Conservation (phyloP, 2,329 filamentous ascomycete species). For the Aspergillus calidoustus region DNA sequence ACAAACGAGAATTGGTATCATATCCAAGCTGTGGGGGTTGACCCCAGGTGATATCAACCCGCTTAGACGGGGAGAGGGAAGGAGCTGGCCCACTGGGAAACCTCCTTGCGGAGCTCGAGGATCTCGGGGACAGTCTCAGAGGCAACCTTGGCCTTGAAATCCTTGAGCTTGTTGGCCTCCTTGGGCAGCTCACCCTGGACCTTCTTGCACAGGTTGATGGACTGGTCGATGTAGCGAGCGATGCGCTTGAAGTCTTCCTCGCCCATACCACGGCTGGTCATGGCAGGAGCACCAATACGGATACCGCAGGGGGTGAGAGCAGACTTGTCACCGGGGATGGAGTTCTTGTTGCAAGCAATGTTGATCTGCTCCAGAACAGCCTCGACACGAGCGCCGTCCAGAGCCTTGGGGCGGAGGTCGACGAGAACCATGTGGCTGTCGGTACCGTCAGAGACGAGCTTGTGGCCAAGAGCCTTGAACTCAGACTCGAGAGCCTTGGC, state of each 20-base stretch:
- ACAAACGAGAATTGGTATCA: constrained; percentile 27
- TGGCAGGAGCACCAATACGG: constrained; percentile 94
- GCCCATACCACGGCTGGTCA: constrained; percentile 94
- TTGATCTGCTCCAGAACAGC: constrained; percentile 96
- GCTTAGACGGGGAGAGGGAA: constrained; percentile 80
- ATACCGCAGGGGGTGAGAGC: constrained; percentile 93
- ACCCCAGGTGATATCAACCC: constrained; percentile 9
- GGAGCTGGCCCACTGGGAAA: constrained; percentile 79
- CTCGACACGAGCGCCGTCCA: constrained; percentile 93
- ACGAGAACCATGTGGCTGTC: constrained; percentile 96
- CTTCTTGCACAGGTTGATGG: constrained; percentile 88
- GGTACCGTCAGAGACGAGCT: constrained; percentile 89
- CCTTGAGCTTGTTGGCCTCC: constrained; percentile 99
- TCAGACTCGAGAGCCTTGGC: constrained; percentile 84
- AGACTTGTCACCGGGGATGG: constrained; percentile 95
- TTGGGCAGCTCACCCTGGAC: constrained; percentile 85
- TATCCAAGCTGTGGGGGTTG: constrained; percentile 16
- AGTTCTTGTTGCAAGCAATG: constrained; percentile 99
- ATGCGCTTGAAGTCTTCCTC: constrained; percentile 91
- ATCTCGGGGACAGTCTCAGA: constrained; percentile 80
- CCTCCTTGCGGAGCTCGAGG: constrained; percentile 84
- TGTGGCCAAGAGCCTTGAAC: constrained; percentile 73
- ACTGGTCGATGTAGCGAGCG: constrained; percentile 83
- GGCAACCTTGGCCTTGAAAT: constrained; percentile 94
- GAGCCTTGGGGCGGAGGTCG: constrained; percentile 83